Conservation (phyloP, 805 yeast genomes). For the Candida berthetii region DNA sequence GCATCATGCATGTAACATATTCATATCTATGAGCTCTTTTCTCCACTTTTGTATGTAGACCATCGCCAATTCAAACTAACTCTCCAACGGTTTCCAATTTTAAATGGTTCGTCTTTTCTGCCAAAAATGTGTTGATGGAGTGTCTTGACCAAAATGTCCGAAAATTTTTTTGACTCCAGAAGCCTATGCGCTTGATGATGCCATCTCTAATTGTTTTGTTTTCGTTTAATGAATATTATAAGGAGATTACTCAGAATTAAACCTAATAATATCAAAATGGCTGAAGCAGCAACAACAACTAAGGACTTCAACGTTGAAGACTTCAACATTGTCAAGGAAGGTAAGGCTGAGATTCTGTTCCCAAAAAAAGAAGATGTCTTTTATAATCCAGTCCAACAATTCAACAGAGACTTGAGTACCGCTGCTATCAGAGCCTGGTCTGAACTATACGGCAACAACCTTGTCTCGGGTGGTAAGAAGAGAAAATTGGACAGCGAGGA, state of each 20-base stretch:
- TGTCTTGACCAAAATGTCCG: not conserved
- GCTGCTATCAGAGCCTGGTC: constrained; percentile 85
- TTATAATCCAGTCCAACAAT: constrained; percentile 95
- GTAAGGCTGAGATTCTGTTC: constrained; percentile 75
- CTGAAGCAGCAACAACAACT: not conserved
- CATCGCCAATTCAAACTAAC: too few species aligned
- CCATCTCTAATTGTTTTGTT: too few species aligned
- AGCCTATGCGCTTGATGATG: too few species aligned
- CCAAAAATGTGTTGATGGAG: not conserved
- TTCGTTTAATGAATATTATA: not conserved
- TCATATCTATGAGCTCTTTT: too few species aligned
- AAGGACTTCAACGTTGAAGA: constrained; percentile 21
- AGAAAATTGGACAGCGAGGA: constrained; percentile 24
- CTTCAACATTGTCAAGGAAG: constrained; percentile 55
- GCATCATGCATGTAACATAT: too few species aligned
- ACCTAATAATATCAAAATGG: not conserved
- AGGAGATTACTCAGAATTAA: not conserved
- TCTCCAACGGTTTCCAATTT: too few species aligned
- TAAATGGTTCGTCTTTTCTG: not conserved
- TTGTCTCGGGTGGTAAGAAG: constrained; percentile 21
- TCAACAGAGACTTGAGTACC: constrained; percentile 87
- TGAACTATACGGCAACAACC: constrained; percentile 41
- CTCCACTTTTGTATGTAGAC: too few species aligned
- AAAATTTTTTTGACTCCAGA: not conserved
- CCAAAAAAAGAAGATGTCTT: constrained; percentile 83